These are phyloP conservation scores for Boletellus ananas DNA, from an alignment of 768 basidiomycete genomes.

Conservation along the genomic window DNA sequence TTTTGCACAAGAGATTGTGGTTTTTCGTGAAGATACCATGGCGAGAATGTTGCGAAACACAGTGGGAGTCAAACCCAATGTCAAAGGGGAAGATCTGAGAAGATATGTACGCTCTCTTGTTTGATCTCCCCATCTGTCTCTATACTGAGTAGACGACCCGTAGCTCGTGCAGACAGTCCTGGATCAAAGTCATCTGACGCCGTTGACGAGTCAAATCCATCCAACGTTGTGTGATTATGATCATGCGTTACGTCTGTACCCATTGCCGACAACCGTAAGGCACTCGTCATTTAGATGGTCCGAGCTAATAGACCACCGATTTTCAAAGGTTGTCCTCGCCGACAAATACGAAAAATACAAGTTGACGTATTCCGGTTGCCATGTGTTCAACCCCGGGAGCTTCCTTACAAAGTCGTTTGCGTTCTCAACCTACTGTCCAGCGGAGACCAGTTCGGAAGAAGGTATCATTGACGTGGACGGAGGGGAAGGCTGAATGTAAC, in stretches of 20 bases:
- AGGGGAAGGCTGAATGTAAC: constrained; percentile 26
- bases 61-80: constrained; percentile 81
- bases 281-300: background rate
- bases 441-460: constrained; percentile 80
- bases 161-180: constrained; percentile 95
- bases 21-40: constrained; percentile 93
- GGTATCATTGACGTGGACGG: constrained; percentile 44
- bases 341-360: constrained; percentile 97
- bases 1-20: constrained; percentile 91
- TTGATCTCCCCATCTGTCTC: background rate
- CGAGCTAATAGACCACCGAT: constrained; percentile 8
- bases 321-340: constrained; percentile 75
- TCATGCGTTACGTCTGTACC: constrained; percentile 88
- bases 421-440: constrained; percentile 90
- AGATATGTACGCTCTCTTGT: constrained; percentile 64
- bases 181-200: constrained; percentile 93
- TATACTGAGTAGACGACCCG: background rate
- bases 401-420: constrained; percentile 79
- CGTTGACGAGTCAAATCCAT: constrained; percentile 78
- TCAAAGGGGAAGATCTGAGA: constrained; percentile 76
- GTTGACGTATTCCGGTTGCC: constrained; percentile 95
- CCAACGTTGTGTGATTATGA: constrained; percentile 89
- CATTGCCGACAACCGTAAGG: constrained; percentile 86
- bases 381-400: constrained; percentile 96
- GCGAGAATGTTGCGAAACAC: constrained; percentile 89